Evolutionary conservation across 257 asterid species (phyloP).

Genomic region (Jasminum sambac): DNA sequence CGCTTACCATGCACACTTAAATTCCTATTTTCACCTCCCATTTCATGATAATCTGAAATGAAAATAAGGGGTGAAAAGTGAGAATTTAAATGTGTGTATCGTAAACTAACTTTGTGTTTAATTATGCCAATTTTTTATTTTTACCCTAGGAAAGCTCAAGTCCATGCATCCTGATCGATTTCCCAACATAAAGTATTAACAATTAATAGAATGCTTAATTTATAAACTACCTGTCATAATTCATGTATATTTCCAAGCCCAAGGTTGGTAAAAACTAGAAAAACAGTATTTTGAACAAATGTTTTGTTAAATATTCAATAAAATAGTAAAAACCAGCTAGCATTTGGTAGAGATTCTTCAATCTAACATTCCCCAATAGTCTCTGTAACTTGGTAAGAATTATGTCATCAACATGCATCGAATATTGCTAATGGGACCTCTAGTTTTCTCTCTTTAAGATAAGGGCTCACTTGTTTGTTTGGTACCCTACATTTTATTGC

Average conservation of each 20-base stretch:
- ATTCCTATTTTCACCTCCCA: no score
- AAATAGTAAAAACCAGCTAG: conserved; percentile 1
- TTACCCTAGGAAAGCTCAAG: neutral
- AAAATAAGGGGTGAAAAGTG: no score
- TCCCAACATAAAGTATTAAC: neutral
- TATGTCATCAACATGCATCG: neutral
- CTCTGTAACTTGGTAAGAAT: neutral
- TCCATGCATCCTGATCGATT: neutral
- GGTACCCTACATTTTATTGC: no score
- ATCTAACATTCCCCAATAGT: conserved; percentile 1
- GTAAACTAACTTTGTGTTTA: no score
- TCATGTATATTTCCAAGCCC: neutral
- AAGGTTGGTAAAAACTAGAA: neutral
- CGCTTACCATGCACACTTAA: no score
- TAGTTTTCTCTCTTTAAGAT: neutral
- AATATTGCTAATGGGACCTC: neutral
- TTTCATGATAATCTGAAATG: no score
- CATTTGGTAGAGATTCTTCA: conserved; percentile 5
- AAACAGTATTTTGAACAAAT: neutral
- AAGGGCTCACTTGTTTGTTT: neutral
- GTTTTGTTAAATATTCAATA: neutral
- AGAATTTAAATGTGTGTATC: no score
- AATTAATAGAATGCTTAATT: neutral
- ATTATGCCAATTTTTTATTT: no score
- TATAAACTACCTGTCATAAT: neutral